These are phyloP conservation scores for Aspergillus felis DNA, from an alignment of 2,329 filamentous ascomycete genomes.

Conservation along the genomic window DNA sequence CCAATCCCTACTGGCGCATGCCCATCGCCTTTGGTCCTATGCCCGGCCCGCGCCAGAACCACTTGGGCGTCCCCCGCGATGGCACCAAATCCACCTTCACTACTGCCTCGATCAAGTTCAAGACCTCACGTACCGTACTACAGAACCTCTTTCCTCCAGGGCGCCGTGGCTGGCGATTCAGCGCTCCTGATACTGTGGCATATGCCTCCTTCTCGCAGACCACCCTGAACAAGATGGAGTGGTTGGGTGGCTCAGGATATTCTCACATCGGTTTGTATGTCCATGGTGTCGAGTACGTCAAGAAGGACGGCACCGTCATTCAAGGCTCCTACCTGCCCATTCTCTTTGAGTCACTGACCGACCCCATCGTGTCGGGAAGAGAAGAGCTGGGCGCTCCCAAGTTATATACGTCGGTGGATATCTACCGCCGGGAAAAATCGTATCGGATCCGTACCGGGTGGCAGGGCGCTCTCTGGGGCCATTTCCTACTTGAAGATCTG, in stretches of 20 bases:
- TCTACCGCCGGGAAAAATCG: slow-evolving; percentile 33
- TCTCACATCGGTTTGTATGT: slow-evolving; percentile 56
- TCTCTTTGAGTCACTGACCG: slow-evolving; percentile 55
- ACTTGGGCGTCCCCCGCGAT: slow-evolving; percentile 9
- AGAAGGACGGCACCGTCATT: slow-evolving; percentile 45
- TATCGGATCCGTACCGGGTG: slow-evolving; percentile 41
- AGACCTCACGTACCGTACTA: slow-evolving; percentile 46
- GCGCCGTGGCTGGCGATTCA: slow-evolving; percentile 36
- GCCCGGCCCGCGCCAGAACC: slow-evolving; percentile 40
- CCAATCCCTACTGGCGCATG: slow-evolving; percentile 41
- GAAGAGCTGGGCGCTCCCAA: slow-evolving; percentile 62
- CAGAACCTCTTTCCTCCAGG: slow-evolving; percentile 45
- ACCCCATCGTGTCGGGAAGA: slow-evolving; percentile 56
- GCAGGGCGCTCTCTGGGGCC: slow-evolving; percentile 38
- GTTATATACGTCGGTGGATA: slow-evolving; percentile 48
- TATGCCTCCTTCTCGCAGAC: slow-evolving; percentile 41
- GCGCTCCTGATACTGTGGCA: slow-evolving; percentile 40
- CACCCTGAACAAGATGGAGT: slow-evolving; percentile 50
- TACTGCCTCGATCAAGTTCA: slow-evolving; percentile 48
- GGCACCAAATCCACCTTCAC: slow-evolving; percentile 34
- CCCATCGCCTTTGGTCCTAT: slow-evolving; percentile 45
- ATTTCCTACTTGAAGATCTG: slow-evolving; percentile 36
- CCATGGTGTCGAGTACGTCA: slow-evolving; percentile 56
- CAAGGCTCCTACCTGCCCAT: slow-evolving; percentile 54
- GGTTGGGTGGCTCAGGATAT: slow-evolving; percentile 59